Conservation (phyloP, 257 asterid genomes). For the Verbena officinalis region DNA sequence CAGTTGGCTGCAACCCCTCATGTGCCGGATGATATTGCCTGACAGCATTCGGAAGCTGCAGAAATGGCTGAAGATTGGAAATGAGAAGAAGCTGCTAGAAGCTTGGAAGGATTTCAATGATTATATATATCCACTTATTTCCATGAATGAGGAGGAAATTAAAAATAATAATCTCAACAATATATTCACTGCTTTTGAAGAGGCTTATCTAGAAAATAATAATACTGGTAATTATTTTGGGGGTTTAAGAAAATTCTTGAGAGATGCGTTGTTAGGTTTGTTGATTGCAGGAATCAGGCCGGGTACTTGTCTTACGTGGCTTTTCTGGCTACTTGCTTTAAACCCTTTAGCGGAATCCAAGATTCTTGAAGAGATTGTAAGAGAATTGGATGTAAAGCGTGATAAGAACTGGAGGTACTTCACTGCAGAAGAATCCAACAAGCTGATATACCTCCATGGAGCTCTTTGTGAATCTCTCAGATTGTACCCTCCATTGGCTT, state of each 20-base stretch:
- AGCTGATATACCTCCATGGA: conserved; percentile 27
- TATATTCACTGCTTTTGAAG: conserved; percentile 12
- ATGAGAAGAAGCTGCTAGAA: conserved; percentile 15
- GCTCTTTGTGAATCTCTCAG: conserved; percentile 29
- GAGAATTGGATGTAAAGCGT: neutral
- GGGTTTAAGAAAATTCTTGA: neutral
- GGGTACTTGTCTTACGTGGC: conserved; percentile 32
- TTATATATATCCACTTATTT: conserved; percentile 12
- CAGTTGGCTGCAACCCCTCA: conserved; percentile 10
- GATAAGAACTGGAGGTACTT: neutral
- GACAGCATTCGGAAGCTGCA: conserved; percentile 32
- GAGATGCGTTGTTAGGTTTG: conserved; percentile 17
- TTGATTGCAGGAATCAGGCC: conserved; percentile 25
- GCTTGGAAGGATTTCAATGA: conserved; percentile 31
- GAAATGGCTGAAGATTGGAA: conserved; percentile 34
- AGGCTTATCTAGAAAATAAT: neutral
- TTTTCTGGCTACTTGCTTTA: conserved; percentile 24
- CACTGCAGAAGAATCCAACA: neutral
- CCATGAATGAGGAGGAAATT: neutral
- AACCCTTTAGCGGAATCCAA: conserved; percentile 12
- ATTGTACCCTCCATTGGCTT: conserved; percentile 26
- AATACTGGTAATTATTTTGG: neutral
- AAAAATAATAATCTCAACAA: no score
- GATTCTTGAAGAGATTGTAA: conserved; percentile 21
- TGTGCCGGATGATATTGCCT: conserved; percentile 27